phyloP scores from a whole-genome alignment of 805 yeast species.

The Hagleromyces aurorensis region DNA sequence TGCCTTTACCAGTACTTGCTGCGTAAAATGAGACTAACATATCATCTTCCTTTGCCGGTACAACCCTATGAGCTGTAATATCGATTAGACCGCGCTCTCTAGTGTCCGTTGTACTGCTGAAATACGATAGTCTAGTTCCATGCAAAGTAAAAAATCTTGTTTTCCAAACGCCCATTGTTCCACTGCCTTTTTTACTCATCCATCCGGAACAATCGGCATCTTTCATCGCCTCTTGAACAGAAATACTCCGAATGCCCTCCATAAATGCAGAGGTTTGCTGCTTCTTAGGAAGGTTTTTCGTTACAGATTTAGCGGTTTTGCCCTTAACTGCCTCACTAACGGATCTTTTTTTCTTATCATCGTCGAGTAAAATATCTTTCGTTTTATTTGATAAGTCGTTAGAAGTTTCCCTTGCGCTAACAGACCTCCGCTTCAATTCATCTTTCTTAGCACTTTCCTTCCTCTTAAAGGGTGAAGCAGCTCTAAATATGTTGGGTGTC shows the following conservation, averaged over 20 bases:
- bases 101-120: constrained; percentile 65
- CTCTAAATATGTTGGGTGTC: constrained; percentile 3
- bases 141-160: constrained; percentile 77
- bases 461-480: constrained; percentile 8
- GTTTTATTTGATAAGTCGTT: constrained; percentile 6
- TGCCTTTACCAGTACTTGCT: constrained; percentile 89
- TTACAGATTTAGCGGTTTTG: constrained; percentile 46
- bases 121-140: constrained; percentile 89
- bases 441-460: constrained; percentile 12
- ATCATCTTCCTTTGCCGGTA: constrained; percentile 79
- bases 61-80: constrained; percentile 87
- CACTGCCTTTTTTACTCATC: constrained; percentile 89
- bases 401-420: constrained; percentile 40
- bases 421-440: constrained; percentile 39
- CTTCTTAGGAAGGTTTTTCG: constrained; percentile 42
- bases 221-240: constrained; percentile 71
- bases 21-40: constrained; percentile 81
- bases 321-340: constrained; percentile 44
- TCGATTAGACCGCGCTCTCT: constrained; percentile 91
- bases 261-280: constrained; percentile 70
- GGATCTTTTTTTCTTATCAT: constrained; percentile 33
- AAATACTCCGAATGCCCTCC: constrained; percentile 75
- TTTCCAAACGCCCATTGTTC: constrained; percentile 86
- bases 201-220: constrained; percentile 81
- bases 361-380: constrained; percentile 11